Evolutionary conservation across 192 early-diverging fungal species (phyloP).

Genomic region (Coemansia sp.): DNA sequence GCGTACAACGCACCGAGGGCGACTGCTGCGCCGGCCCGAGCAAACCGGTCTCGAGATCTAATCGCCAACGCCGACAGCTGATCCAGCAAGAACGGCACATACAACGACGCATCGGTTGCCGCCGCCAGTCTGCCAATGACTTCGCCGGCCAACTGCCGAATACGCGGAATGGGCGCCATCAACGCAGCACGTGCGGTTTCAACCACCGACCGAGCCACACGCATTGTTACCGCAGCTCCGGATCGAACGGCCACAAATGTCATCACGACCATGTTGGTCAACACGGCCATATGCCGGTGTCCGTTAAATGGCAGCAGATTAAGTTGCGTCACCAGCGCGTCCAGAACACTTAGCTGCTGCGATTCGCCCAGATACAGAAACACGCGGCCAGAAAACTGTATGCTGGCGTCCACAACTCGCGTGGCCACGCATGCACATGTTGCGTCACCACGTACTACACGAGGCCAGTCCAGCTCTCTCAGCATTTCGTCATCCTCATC

Average conservation of each 20-base stretch:
- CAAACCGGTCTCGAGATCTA: constrained; percentile 89
- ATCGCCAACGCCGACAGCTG: constrained; percentile 64
- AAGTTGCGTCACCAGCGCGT: constrained; percentile 66
- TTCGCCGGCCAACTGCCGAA: constrained; percentile 78
- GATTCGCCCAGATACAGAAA: constrained; percentile 68
- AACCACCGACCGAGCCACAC: constrained; percentile 30
- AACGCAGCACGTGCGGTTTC: constrained; percentile 57
- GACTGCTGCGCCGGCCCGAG: constrained; percentile 86
- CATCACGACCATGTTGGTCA: constrained; percentile 68
- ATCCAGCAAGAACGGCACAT: constrained; percentile 39
- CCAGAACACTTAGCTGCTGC: constrained; percentile 75
- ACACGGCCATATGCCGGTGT: constrained; percentile 71
- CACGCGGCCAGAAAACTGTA: constrained; percentile 74
- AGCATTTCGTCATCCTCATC: neutral
- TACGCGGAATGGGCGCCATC: constrained; percentile 63
- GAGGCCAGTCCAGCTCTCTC: constrained; percentile 36
- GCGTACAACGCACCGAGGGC: constrained; percentile 88
- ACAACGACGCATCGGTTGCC: constrained; percentile 31
- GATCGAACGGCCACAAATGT: constrained; percentile 51
- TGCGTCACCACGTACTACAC: neutral
- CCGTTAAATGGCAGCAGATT: constrained; percentile 66
- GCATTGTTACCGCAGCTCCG: constrained; percentile 1
- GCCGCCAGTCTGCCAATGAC: constrained; percentile 79
- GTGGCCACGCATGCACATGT: constrained; percentile 8
- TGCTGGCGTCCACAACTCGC: constrained; percentile 73